These are phyloP conservation scores for Chrysanthemum makinoi DNA, from an alignment of 129 eudicot species.

Conservation along the genomic window DNA sequence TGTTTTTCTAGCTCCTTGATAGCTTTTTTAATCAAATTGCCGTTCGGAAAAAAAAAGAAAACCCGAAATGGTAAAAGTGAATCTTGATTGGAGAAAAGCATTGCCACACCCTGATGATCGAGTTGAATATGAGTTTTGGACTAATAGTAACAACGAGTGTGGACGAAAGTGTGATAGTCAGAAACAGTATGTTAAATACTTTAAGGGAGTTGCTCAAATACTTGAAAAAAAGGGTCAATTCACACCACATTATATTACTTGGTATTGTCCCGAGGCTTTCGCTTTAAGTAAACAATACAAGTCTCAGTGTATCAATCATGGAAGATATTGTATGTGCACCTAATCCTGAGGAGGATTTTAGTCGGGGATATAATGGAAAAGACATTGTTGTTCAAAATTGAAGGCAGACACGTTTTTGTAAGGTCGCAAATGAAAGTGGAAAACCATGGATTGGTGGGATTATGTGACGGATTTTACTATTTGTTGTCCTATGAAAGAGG, in stretches of 20 bases:
- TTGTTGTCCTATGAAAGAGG: slow-evolving; percentile 89
- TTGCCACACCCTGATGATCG: slow-evolving; percentile 98
- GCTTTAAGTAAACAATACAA: slow-evolving; percentile 72
- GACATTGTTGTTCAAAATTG: slow-evolving; percentile 86
- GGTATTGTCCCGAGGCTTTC: slow-evolving; percentile 98
- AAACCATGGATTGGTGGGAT: slow-evolving; percentile 99
- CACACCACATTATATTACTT: slow-evolving; percentile 90
- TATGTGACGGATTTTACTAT: slow-evolving; percentile 87
- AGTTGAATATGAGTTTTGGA: slow-evolving; percentile 96
- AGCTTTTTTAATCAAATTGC: too few relatives aligned
- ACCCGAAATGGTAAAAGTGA: slow-evolving; percentile 72
- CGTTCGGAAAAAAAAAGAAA: slow-evolving; percentile 35
- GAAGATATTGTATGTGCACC: slow-evolving; percentile 89
- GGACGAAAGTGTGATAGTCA: slow-evolving; percentile 90
- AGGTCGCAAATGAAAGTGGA: slow-evolving; percentile 76
- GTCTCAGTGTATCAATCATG: slow-evolving; percentile 90
- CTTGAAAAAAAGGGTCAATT: slow-evolving; percentile 83
- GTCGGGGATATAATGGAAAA: slow-evolving; percentile 76
- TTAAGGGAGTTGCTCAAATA: slow-evolving; percentile 92
- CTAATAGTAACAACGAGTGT: slow-evolving; percentile 91
- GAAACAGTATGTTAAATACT: slow-evolving; percentile 60
- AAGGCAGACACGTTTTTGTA: slow-evolving; percentile 69
- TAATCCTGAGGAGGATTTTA: slow-evolving; percentile 82
- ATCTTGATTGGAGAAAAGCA: slow-evolving; percentile 93
- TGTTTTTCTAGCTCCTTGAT: slow-evolving; percentile 4